Evolutionary conservation across 495 filamentous ascomycete species (phyloP), one percentile per base, ranked within the genome.

Genomic region (Chaetomium tenue): DNA sequence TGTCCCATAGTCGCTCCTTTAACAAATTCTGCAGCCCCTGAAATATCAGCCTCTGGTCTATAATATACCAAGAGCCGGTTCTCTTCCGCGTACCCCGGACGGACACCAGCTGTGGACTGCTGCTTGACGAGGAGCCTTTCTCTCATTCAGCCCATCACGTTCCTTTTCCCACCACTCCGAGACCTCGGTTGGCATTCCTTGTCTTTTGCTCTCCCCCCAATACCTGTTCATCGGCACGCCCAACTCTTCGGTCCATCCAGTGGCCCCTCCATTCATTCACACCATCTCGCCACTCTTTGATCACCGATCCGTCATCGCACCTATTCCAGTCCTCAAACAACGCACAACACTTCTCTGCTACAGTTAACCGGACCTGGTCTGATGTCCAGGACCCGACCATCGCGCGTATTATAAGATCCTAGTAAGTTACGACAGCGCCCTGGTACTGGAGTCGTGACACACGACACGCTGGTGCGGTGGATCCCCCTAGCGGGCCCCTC

Each of bases 1-100:
- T 71, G 68, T 66, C 70, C 76, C 67, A 66, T 72, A 78, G 79
- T 81, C 78, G 63, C 75, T 81, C 78, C 74, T 81, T 37, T 78
- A 66, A 73, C 72, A 68, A 69, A 63, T 60, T 62, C 44, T 63
- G 59, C 48, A 53, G 16, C 63, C 69, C 61, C 69, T 72, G 67
- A 68, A 77, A 79, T 81, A 82, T 76, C 74, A 75, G 71, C 72
- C 72, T 77, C 74, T 74, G 75, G 75, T 80, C 75, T 81, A 80
- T 79, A 81, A 78, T 74, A 80, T 72, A 77, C 77, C 78, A 76
- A 78, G 76, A 82, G 77, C 77, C 79, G 78, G 78, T 76, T 79
- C 78, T 78, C 79, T 71, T 66, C 72, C 72, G 51, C 59, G 28
- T 68, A 66, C 67, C 57, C 69, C 67, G 70, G 74, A 70, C 68